A percentile compares a stretch with the other conserved stretches of the same genome.
These are phyloP conservation scores for Arthrobotrys megalospora DNA, from an alignment of 2,329 filamentous ascomycete species.

Conservation along the genomic window DNA sequence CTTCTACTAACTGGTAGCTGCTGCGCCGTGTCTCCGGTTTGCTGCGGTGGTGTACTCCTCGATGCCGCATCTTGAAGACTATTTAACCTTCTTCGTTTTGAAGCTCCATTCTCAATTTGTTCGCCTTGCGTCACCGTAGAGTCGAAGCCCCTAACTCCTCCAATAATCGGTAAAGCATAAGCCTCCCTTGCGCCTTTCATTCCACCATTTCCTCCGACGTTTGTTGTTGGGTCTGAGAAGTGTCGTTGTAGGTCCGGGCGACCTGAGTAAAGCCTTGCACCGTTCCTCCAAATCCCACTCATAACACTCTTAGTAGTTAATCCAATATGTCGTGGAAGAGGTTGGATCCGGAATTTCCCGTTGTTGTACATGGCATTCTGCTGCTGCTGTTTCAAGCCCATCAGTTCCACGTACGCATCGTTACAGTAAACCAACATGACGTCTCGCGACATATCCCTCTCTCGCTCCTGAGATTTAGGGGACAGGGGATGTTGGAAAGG, in stretches of 20 bases:
- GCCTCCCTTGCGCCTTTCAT: conserved; percentile 49
- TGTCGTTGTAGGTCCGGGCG: conserved; percentile 52
- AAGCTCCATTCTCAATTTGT: conserved; percentile 42
- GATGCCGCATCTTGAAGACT: conserved; percentile 50
- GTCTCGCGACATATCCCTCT: conserved; percentile 51
- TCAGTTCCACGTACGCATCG: conserved; percentile 55
- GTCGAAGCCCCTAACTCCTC: conserved; percentile 39
- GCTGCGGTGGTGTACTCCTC: conserved; percentile 22
- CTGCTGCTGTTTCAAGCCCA: conserved; percentile 57
- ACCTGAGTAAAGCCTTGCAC: conserved; percentile 42
- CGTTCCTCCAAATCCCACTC: conserved; percentile 55
- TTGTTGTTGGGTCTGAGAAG: conserved; percentile 50
- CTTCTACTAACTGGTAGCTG: conserved; percentile 24
- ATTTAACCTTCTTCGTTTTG: conserved; percentile 51
- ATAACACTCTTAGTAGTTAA: conserved; percentile 48
- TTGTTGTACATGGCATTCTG: conserved; percentile 31
- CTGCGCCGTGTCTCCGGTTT: conserved; percentile 1
- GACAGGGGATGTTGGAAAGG: conserved; percentile 54
- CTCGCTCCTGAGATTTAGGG: conserved; percentile 33
- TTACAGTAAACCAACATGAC: conserved; percentile 57
- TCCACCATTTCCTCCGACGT: not conserved
- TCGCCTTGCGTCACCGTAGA: conserved; percentile 33
- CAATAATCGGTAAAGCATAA: conserved; percentile 49
- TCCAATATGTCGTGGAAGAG: conserved; percentile 50
- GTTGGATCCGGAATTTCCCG: conserved; percentile 52